Percentiles rank a stretch among this genome's conserved stretches.
Evolutionary conservation across 169 alveolate genomes (phyloP).

Genomic region (Eimeria nieschulzi): DNA sequence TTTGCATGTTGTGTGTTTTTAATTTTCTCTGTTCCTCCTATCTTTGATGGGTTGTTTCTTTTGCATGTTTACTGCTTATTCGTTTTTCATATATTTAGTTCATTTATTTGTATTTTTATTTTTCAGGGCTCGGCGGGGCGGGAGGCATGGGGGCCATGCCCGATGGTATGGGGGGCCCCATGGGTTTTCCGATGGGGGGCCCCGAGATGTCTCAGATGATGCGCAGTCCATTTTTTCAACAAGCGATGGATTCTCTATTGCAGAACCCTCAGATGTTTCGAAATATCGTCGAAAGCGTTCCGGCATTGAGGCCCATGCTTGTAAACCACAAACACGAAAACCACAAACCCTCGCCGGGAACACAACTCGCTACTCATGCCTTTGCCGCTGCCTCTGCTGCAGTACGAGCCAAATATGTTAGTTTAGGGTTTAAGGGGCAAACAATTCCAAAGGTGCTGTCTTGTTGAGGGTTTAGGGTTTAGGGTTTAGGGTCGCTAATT

Average conservation of each 20-base stretch:
- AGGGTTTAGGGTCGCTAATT: neutral
- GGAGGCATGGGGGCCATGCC: conserved; percentile 31
- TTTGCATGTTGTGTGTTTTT: neutral
- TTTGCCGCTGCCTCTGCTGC: too few species aligned
- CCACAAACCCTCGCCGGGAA: neutral
- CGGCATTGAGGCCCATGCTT: conserved; percentile 86
- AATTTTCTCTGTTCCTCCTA: too few species aligned
- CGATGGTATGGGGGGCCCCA: conserved; percentile 22
- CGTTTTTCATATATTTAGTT: too few species aligned
- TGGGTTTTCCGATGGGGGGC: conserved; percentile 58
- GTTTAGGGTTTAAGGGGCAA: too few species aligned
- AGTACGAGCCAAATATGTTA: too few species aligned
- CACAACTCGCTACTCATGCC: too few species aligned
- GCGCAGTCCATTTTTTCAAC: conserved; percentile 85
- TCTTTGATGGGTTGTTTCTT: too few species aligned
- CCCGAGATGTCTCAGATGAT: conserved; percentile 79
- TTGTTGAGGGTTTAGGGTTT: neutral
- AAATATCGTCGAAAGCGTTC: conserved; percentile 87
- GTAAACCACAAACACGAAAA: conserved; percentile 6
- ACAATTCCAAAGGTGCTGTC: too few species aligned
- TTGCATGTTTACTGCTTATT: too few species aligned
- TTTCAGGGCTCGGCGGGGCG: conserved; percentile 41
- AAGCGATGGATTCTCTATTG: conserved; percentile 78
- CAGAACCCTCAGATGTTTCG: conserved; percentile 78
- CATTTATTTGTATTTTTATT: too few species aligned